phyloP scores from a whole-genome alignment of 75 land plant species.

The Pinus taeda region DNA sequence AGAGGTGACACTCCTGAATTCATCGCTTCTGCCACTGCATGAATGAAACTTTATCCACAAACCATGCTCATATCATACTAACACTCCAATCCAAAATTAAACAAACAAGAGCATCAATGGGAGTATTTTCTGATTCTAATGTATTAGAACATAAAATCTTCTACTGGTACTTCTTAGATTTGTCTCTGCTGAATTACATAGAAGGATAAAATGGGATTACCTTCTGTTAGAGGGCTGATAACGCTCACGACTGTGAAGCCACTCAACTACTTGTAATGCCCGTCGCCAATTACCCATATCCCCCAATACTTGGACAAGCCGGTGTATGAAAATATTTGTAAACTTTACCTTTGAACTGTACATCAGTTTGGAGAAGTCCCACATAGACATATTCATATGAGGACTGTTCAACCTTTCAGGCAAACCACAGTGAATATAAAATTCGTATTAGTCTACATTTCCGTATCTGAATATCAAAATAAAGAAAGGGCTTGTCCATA shows the following conservation, averaged over 20 bases:
- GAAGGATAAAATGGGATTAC: conserved; percentile 25
- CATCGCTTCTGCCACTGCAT: no score
- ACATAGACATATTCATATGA: conserved; percentile 55
- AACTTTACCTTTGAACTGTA: conserved; percentile 69
- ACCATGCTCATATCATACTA: not conserved
- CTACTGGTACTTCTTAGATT: not conserved
- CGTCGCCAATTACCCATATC: conserved; percentile 76
- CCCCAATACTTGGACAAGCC: conserved; percentile 74
- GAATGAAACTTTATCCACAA: not conserved
- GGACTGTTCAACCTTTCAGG: conserved; percentile 59
- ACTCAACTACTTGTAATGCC: conserved; percentile 83
- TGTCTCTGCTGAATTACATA: not conserved
- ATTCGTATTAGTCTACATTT: conserved; percentile 1
- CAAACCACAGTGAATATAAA: not conserved
- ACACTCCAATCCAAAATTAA: not conserved
- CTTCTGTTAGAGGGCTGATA: conserved; percentile 61
- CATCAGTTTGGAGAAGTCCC: conserved; percentile 76
- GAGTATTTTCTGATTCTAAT: not conserved
- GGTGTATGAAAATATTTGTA: conserved; percentile 62
- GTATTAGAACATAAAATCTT: not conserved
- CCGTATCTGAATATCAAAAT: not conserved
- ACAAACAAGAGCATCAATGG: not conserved
- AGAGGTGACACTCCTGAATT: no score
- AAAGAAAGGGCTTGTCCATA: not conserved
- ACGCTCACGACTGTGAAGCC: conserved; percentile 74